Conservation (phyloP, 1,284 basidiomycete genomes). For the Caloboletus firmus region DNA sequence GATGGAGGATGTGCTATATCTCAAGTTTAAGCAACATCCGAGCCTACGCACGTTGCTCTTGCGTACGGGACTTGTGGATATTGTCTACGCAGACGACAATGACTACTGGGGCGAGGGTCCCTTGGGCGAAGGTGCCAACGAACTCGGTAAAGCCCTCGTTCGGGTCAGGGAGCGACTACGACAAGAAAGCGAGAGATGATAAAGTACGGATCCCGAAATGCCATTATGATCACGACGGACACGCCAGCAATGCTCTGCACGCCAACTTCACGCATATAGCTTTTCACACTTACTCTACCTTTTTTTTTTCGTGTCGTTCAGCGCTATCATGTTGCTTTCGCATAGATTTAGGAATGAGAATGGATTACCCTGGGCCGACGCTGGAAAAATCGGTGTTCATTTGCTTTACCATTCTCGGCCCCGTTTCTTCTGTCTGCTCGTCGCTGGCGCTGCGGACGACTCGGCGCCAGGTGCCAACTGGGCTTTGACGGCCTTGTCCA, state of each 20-base stretch:
- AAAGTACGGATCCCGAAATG: not conserved
- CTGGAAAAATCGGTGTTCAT: not conserved
- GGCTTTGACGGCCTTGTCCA: conserved; percentile 42
- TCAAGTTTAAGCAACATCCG: conserved; percentile 64
- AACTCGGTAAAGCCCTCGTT: conserved; percentile 57
- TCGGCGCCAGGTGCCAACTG: not conserved
- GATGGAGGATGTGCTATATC: conserved; percentile 60
- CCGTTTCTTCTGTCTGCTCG: conserved; percentile 14
- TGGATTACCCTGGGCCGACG: not conserved
- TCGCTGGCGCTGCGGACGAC: not conserved
- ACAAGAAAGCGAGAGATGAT: conserved; percentile 31
- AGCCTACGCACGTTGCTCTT: conserved; percentile 47
- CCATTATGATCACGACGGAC: not conserved
- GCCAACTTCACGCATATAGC: not conserved
- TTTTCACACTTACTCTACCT: not conserved
- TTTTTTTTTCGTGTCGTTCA: not conserved
- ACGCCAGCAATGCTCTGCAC: not conserved
- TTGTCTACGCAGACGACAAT: conserved; percentile 50
- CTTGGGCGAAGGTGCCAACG: conserved; percentile 50
- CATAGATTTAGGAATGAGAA: not conserved
- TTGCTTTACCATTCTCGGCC: conserved; percentile 5
- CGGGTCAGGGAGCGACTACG: conserved; percentile 49
- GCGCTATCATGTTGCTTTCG: conserved; percentile 5
- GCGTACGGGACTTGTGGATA: conserved; percentile 45
- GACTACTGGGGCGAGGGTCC: conserved; percentile 58